Evolutionary conservation across 495 filamentous ascomycete genomes (phyloP).

Genomic region (Penicillium malachiteum): DNA sequence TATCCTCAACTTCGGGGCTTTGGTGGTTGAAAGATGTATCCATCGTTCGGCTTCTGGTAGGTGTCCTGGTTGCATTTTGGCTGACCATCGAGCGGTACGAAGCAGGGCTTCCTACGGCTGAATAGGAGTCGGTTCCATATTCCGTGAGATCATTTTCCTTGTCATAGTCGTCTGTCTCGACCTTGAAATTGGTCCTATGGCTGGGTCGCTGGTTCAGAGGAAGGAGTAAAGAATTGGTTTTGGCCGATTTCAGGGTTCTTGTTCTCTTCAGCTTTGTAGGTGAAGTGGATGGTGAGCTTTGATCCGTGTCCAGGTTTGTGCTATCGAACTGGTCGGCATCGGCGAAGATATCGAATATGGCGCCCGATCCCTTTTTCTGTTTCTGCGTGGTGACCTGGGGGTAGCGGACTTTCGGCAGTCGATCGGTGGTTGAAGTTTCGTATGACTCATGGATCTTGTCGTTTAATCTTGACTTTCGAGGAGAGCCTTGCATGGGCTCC

Average conservation of each 20-base stretch:
- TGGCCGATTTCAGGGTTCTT: slow-evolving; percentile 28
- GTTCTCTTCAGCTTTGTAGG: slow-evolving; percentile 23
- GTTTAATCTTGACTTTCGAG: neutral
- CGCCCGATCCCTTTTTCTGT: slow-evolving; percentile 16
- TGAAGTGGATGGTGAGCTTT: slow-evolving; percentile 4
- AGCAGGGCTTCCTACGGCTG: slow-evolving; percentile 17
- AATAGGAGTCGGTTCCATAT: slow-evolving; percentile 15
- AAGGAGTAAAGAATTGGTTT: slow-evolving; percentile 39
- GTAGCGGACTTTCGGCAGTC: neutral
- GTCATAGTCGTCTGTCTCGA: slow-evolving; percentile 37
- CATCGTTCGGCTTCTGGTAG: slow-evolving; percentile 12
- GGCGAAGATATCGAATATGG: slow-evolving; percentile 34
- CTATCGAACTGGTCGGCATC: slow-evolving; percentile 27
- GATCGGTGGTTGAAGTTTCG: neutral
- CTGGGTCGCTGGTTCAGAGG: slow-evolving; percentile 24
- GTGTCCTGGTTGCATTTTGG: slow-evolving; percentile 14
- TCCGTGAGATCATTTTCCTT: slow-evolving; percentile 46
- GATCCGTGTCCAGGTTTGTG: slow-evolving; percentile 1
- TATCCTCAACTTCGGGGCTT: slow-evolving; percentile 17
- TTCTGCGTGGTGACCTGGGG: slow-evolving; percentile 11
- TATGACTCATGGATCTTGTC: neutral
- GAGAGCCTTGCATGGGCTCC: neutral
- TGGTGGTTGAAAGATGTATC: slow-evolving; percentile 14
- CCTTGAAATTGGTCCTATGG: slow-evolving; percentile 24
- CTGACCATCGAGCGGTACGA: slow-evolving; percentile 22